Percentiles rank a stretch among this genome's conserved stretches.
Conservation (phyloP, 768 basidiomycete genomes). For the Tulasnella sp. region DNA sequence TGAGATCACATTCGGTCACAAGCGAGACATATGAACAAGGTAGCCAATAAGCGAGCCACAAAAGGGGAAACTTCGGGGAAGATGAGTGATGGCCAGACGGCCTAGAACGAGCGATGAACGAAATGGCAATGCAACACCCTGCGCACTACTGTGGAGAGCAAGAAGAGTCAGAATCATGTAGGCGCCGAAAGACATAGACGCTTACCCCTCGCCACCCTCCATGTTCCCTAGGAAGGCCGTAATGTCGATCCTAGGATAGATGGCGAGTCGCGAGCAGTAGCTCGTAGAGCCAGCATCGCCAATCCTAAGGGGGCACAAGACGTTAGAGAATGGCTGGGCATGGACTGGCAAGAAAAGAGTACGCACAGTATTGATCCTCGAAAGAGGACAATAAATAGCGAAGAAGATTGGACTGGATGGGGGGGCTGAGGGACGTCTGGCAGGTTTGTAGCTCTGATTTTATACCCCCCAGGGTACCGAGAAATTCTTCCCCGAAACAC, state of each 20-base stretch:
- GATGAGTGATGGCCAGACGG: neutral
- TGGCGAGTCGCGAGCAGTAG: conserved; percentile 23
- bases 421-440: neutral
- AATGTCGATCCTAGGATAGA: conserved; percentile 17
- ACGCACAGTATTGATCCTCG: neutral
- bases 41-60: neutral
- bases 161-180: neutral
- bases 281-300: conserved; percentile 16
- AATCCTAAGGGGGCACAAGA: neutral
- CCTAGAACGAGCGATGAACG: neutral
- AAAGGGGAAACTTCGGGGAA: neutral
- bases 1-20: neutral
- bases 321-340: neutral
- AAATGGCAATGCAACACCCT: conserved; percentile 5
- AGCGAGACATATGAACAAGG: neutral
- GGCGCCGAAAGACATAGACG: neutral
- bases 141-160: conserved; percentile 24
- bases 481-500: neutral
- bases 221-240: conserved; percentile 6
- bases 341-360: neutral
- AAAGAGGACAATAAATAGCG: neutral
- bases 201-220: conserved; percentile 30
- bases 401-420: neutral
- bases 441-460: neutral
- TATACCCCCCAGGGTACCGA: neutral